Conservation (phyloP, 2,329 filamentous ascomycete genomes). For the Aureobasidium sp. region DNA sequence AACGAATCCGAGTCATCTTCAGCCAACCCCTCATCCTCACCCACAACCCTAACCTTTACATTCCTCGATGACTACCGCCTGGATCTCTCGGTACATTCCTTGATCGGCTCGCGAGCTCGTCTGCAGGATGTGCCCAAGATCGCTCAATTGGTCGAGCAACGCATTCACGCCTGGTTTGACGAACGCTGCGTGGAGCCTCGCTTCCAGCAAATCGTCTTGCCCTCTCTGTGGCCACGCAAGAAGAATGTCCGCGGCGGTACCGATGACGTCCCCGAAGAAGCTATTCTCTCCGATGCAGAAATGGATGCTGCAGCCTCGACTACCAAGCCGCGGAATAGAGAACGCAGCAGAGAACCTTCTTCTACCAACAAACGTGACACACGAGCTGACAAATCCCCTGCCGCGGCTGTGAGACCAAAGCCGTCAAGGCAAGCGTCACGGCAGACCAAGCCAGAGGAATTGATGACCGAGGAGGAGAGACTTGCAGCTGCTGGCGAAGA, state of each 20-base stretch:
- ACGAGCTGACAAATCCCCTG: neutral
- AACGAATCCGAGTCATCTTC: slow-evolving; percentile 17
- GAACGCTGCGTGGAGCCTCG: slow-evolving; percentile 78
- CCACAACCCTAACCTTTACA: slow-evolving; percentile 85
- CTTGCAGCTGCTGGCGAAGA: slow-evolving; percentile 17
- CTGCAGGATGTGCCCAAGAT: slow-evolving; percentile 85
- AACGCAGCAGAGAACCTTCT: slow-evolving; percentile 7
- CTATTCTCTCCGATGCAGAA: slow-evolving; percentile 13
- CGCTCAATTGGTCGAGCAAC: slow-evolving; percentile 71
- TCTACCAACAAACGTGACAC: neutral
- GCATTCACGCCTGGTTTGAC: slow-evolving; percentile 81
- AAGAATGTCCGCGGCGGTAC: slow-evolving; percentile 72
- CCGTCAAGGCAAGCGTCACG: slow-evolving; percentile 1
- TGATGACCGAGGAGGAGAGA: slow-evolving; percentile 15
- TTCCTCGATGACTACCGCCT: slow-evolving; percentile 85
- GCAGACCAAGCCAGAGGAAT: slow-evolving; percentile 6
- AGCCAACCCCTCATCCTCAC: slow-evolving; percentile 21
- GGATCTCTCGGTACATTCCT: slow-evolving; percentile 72
- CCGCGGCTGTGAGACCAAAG: neutral
- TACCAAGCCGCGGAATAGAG: neutral
- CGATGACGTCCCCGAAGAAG: slow-evolving; percentile 36
- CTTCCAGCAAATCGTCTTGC: slow-evolving; percentile 79
- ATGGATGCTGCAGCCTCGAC: neutral
- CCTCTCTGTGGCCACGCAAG: slow-evolving; percentile 76
- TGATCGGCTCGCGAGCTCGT: slow-evolving; percentile 71